Evolutionary conservation across 179 eudicot genomes (phyloP).

Genomic region (Beta macrorhiza): DNA sequence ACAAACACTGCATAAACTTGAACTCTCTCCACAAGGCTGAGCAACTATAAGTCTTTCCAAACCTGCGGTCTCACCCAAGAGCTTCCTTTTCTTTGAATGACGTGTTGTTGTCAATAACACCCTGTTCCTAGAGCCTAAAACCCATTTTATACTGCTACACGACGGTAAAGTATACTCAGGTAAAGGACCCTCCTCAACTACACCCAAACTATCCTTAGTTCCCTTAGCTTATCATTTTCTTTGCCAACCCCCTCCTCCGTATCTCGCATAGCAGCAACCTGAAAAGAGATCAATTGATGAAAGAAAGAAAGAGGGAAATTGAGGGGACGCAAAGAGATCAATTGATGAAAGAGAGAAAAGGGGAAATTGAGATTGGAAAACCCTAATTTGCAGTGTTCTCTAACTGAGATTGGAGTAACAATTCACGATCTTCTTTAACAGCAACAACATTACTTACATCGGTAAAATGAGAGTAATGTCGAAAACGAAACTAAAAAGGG

Average conservation of each 20-base stretch:
- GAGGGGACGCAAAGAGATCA: too few relatives aligned
- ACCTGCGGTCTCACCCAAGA: constrained; percentile 76
- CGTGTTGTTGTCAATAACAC: constrained; percentile 68
- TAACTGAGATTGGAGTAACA: too few relatives aligned
- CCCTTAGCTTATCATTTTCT: constrained; percentile 34
- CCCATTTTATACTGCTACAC: constrained; percentile 84
- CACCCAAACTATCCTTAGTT: constrained; percentile 27
- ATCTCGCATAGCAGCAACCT: neutral
- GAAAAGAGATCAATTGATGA: too few relatives aligned
- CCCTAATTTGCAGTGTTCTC: too few relatives aligned
- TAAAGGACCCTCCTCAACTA: constrained; percentile 32
- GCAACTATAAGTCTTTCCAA: constrained; percentile 73
- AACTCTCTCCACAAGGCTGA: constrained; percentile 10
- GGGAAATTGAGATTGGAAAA: too few relatives aligned
- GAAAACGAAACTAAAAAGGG: too few relatives aligned
- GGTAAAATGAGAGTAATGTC: too few relatives aligned
- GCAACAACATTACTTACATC: too few relatives aligned
- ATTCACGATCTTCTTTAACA: too few relatives aligned
- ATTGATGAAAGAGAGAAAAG: too few relatives aligned
- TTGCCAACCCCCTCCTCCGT: constrained; percentile 26
- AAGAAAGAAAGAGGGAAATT: too few relatives aligned
- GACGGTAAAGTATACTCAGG: constrained; percentile 21
- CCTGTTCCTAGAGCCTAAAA: constrained; percentile 84
- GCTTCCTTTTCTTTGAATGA: constrained; percentile 87
- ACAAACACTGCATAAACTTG: constrained; percentile 75